Base-by-base conservation (phyloP, 1,284 basidiomycete genomes). In the Fomitopsis palustris region DNA sequence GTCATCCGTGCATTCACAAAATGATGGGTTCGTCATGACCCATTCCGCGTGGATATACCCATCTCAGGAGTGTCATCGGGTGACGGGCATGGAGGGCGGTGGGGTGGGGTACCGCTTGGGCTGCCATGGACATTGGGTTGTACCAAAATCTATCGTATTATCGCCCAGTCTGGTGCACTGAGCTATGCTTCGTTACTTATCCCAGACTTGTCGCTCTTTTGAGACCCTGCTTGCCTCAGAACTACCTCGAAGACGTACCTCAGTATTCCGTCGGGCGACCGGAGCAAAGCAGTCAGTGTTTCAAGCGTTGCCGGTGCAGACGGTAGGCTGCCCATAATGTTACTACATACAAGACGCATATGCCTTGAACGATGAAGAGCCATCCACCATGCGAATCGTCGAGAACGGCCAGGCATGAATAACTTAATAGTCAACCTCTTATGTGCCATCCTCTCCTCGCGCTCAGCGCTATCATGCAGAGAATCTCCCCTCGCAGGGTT, bases 1-100 rank as follows among this genome's bases (percentile, higher is more conserved):
- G 79, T 97, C 72, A 93, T 96, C 73, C 87, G 93, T 65, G 85
- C 87, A 56, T 93, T 97, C 78, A 87, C 92, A 67, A 95, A 95
- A 78, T 95, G 10, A 35, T 35, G 12, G 9, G 25, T 25, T 29
- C 45, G 8, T 27, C 21, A 2, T 6, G 14, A 29, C 49, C 31
- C 27, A 16, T 1, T 17, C 29, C 33, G 29, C 31, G 49, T 35
- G 49, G 9, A 31, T 19, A 82, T 51, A 16, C 31, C 23, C 31
- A 31, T 56, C 31, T 16, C 45, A 21, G 8, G 49, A 9, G 49
- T 31, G 31, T 47, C 12, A 25, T 23, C 45, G 17, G 45, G 25
- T 16, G 45, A 27, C 42, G n/a, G 47, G 47, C 47, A 33, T 33
- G 17, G 25, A 51, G 8, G 47, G 25, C 16, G 47, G 47, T 51